These are phyloP conservation scores for Coemansia sp. DNA, from an alignment of 192 early-diverging fungal species.

Conservation along the genomic window DNA sequence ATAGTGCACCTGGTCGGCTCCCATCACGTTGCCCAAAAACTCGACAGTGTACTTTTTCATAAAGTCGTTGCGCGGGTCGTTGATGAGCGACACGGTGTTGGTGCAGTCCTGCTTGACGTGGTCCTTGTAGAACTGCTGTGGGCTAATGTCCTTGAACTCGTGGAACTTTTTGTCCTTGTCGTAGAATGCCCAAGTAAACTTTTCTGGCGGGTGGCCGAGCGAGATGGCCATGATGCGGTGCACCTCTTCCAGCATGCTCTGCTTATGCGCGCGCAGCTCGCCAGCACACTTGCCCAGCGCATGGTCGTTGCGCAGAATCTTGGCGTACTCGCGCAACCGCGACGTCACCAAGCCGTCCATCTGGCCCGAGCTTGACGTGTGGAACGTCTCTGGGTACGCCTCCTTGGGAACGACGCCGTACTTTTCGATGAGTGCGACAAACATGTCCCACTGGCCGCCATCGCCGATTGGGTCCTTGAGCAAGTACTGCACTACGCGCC, in stretches of 20 bases:
- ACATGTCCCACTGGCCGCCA: slow-evolving; percentile 83
- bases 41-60: slow-evolving; percentile 70
- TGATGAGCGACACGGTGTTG: slow-evolving; percentile 68
- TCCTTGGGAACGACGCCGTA: slow-evolving; percentile 77
- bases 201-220: slow-evolving; percentile 70
- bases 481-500: slow-evolving; percentile 71
- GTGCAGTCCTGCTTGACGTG: slow-evolving; percentile 62
- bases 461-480: slow-evolving; percentile 68
- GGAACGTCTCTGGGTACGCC: slow-evolving; percentile 66
- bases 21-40: slow-evolving; percentile 73
- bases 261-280: slow-evolving; percentile 60
- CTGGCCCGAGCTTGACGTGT: slow-evolving; percentile 62
- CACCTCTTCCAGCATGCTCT: slow-evolving; percentile 65
- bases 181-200: slow-evolving; percentile 68
- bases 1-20: slow-evolving; percentile 68
- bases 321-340: slow-evolving; percentile 73
- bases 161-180: slow-evolving; percentile 75
- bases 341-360: slow-evolving; percentile 66
- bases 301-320: slow-evolving; percentile 59
- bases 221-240: slow-evolving; percentile 72
- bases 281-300: slow-evolving; percentile 41
- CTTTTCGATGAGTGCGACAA: slow-evolving; percentile 73
- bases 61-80: slow-evolving; percentile 73
- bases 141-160: slow-evolving; percentile 60
- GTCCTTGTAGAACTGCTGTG: slow-evolving; percentile 65